Conservation (phyloP, 2,329 filamentous ascomycete genomes). For the Westerdykella sp. region DNA sequence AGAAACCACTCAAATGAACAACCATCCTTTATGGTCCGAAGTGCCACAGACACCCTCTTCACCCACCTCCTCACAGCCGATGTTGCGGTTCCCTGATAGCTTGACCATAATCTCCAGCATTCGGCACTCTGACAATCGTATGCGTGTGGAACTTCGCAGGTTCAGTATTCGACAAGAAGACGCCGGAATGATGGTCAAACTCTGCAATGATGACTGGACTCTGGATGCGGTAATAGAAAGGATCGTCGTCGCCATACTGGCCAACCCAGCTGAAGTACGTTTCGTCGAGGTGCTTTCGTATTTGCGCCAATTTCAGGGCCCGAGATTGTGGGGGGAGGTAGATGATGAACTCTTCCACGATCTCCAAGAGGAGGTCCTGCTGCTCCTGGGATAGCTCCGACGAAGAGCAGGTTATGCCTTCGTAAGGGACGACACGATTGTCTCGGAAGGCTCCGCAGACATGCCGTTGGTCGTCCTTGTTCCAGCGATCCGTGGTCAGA, state of each 20-base stretch:
- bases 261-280: conserved; percentile 80
- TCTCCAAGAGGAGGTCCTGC: conserved; percentile 50
- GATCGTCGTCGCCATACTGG: conserved; percentile 57
- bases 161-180: conserved; percentile 66
- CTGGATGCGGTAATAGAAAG: conserved; percentile 74
- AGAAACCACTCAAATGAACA: no score
- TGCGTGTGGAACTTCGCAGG: conserved; percentile 76
- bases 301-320: conserved; percentile 49
- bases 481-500: conserved; percentile 58
- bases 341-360: conserved; percentile 59
- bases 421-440: conserved; percentile 67
- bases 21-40: not conserved
- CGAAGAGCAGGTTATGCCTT: conserved; percentile 52
- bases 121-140: conserved; percentile 65
- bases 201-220: conserved; percentile 68
- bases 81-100: conserved; percentile 35
- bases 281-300: conserved; percentile 55
- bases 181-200: conserved; percentile 74
- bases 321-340: conserved; percentile 59
- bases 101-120: conserved; percentile 69
- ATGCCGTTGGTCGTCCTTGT: conserved; percentile 73
- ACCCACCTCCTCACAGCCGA: no score
- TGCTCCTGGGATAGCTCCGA: conserved; percentile 48
- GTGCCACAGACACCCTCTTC: no score
- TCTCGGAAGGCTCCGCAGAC: conserved; percentile 72